Conservation (phyloP, 768 basidiomycete genomes). For the Phanerochaete carnosa region DNA sequence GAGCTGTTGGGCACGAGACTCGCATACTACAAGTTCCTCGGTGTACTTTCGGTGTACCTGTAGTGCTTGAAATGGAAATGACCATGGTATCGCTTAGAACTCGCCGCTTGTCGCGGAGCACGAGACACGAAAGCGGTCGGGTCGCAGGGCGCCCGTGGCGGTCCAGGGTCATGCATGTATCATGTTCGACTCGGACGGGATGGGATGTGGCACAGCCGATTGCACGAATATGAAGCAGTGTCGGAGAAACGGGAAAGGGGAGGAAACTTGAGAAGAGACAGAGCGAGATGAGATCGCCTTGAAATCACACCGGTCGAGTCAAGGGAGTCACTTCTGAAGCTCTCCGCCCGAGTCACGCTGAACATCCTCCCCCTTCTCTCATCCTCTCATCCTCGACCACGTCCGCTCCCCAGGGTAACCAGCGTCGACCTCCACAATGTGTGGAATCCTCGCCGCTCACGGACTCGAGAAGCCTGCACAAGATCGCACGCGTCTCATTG, state of each 20-base stretch:
- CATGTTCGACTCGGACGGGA: background rate
- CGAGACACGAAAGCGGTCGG: background rate
- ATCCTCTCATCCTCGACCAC: background rate
- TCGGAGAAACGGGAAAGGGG: conserved; percentile 6
- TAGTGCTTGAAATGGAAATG: background rate
- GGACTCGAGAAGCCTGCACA: conserved; percentile 67
- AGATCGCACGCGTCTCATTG: conserved; percentile 73
- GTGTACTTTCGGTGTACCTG: conserved; percentile 1
- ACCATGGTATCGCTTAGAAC: background rate
- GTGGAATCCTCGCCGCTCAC: conserved; percentile 88
- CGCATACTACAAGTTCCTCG: background rate
- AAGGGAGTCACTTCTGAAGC: background rate
- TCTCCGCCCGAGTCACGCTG: background rate
- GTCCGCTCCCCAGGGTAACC: background rate
- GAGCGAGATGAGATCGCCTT: background rate
- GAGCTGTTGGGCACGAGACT: background rate
- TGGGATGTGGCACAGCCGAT: background rate
- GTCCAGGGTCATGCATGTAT: background rate
- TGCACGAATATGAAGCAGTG: background rate
- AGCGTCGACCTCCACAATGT: conserved; percentile 51
- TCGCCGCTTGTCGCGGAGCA: background rate
- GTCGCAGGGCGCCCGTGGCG: background rate
- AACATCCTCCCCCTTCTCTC: no score
- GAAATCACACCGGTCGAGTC: background rate
- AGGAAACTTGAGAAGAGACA: background rate